A percentile compares a stretch with the other conserved stretches of the same genome.
phyloP scores from a whole-genome alignment of 2,329 filamentous ascomycete genomes.

The Elsinoe australis region DNA sequence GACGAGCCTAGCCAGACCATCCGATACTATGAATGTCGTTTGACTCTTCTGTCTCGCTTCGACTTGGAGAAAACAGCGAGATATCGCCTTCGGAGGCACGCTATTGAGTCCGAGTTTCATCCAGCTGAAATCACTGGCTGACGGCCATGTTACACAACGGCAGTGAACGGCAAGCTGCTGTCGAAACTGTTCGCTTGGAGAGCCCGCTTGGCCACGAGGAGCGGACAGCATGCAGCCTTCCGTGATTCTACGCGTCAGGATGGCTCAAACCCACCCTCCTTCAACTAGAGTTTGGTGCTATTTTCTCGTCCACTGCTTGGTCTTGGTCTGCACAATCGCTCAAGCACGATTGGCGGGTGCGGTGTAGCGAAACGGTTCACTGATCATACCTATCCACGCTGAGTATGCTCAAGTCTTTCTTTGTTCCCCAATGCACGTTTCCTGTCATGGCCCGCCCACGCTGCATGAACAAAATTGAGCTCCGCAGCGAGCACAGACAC shows the following conservation, averaged over 20 bases:
- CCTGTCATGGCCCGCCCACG: not conserved
- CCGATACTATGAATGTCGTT: constrained; percentile 4
- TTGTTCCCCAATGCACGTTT: not conserved
- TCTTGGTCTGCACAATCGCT: too few relatives aligned
- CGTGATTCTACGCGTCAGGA: not conserved
- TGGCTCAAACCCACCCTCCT: not conserved
- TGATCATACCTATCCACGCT: too few relatives aligned
- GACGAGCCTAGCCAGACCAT: constrained; percentile 2
- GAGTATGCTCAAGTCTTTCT: not conserved
- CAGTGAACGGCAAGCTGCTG: not conserved
- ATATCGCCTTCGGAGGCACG: too few relatives aligned
- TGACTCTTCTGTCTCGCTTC: not conserved
- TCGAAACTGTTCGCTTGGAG: not conserved
- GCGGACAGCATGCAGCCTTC: too few relatives aligned
- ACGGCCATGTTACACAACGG: not conserved
- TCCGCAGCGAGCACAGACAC: constrained; percentile 4
- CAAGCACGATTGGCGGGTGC: too few relatives aligned
- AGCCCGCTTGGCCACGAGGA: not conserved
- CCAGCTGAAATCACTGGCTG: not conserved
- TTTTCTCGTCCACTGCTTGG: too few relatives aligned
- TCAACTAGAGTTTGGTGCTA: too few relatives aligned
- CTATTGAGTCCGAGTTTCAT: too few relatives aligned
- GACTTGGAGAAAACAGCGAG: not conserved
- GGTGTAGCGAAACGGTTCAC: too few relatives aligned
- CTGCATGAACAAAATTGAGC: constrained; percentile 14